These are phyloP conservation scores for Erodium moschatum DNA, from an alignment of 441 rosid species.

Conservation along the genomic window DNA sequence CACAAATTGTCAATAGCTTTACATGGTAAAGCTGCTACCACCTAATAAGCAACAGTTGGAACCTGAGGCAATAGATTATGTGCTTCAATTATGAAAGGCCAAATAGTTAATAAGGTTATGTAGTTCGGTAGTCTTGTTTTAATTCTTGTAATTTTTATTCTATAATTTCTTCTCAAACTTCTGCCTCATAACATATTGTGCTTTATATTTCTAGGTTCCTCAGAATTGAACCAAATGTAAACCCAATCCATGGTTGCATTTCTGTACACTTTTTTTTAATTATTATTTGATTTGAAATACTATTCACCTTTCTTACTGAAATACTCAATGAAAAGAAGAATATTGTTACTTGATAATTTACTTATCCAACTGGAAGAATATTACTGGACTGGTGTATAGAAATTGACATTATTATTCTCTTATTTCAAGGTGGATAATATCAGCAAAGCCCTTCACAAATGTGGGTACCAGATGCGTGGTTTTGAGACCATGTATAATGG, in stretches of 20 bases:
- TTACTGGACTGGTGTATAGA: neutral
- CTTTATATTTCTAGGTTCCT: neutral
- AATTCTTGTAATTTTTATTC: neutral
- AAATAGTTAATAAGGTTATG: neutral
- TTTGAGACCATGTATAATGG: conserved; percentile 97
- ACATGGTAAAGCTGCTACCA: neutral
- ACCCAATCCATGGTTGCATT: too few relatives aligned
- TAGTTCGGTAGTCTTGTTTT: neutral
- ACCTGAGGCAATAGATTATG: neutral
- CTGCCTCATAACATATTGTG: neutral
- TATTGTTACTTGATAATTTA: neutral
- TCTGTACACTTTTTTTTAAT: neutral
- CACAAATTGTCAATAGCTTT: too few relatives aligned
- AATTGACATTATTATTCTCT: neutral
- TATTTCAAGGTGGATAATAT: conserved; percentile 76
- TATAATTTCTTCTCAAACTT: neutral
- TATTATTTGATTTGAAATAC: neutral
- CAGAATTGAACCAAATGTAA: neutral
- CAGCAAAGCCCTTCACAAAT: conserved; percentile 91
- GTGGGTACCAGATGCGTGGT: conserved; percentile 99
- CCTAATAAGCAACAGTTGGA: neutral
- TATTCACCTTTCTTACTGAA: neutral
- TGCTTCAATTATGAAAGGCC: neutral
- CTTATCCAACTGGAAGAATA: neutral
- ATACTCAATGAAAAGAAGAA: neutral